Evolutionary conservation across 257 asterid species (phyloP).

Genomic region (Capsicum pubescens): DNA sequence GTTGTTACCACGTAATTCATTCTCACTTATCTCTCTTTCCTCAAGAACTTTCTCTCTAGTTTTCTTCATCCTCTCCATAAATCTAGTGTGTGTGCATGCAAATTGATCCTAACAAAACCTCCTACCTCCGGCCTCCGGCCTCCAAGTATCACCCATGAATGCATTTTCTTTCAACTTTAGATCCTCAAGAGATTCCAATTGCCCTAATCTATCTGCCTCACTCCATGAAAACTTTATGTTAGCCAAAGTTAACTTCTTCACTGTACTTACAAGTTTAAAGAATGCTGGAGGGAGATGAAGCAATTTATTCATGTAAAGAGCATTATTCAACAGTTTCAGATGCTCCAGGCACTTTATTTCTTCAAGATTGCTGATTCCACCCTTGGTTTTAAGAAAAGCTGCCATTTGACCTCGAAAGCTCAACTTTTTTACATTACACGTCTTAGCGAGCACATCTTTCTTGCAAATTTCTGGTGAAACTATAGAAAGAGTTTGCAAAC

Average conservation of each 20-base stretch:
- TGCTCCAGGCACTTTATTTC: slow-evolving; percentile 49
- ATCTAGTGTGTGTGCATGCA: too few relatives aligned
- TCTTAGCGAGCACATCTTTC: slow-evolving; percentile 52
- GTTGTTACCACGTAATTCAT: too few relatives aligned
- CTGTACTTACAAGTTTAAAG: slow-evolving; percentile 50
- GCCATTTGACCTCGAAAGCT: slow-evolving; percentile 58
- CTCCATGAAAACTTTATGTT: slow-evolving; percentile 54
- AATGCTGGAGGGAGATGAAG: slow-evolving; percentile 43
- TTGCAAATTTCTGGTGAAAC: slow-evolving; percentile 70
- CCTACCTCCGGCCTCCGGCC: too few relatives aligned
- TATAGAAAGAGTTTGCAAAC: slow-evolving; percentile 58
- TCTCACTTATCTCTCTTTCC: too few relatives aligned
- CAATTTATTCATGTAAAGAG: slow-evolving; percentile 33
- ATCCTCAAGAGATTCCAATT: slow-evolving; percentile 46
- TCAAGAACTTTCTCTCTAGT: too few relatives aligned
- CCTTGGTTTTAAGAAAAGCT: slow-evolving; percentile 37
- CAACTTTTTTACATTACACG: slow-evolving; percentile 52
- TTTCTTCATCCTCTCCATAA: too few relatives aligned
- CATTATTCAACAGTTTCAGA: slow-evolving; percentile 55
- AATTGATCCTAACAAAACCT: too few relatives aligned
- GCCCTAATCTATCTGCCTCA: slow-evolving; percentile 51
- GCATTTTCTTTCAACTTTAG: slow-evolving; percentile 44
- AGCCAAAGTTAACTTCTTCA: slow-evolving; percentile 50
- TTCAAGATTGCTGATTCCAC: slow-evolving; percentile 47
- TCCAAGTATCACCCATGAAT: background rate